phyloP scores from a whole-genome alignment of 1,284 basidiomycete species.

The Apiotrichum mycotoxinovorans region DNA sequence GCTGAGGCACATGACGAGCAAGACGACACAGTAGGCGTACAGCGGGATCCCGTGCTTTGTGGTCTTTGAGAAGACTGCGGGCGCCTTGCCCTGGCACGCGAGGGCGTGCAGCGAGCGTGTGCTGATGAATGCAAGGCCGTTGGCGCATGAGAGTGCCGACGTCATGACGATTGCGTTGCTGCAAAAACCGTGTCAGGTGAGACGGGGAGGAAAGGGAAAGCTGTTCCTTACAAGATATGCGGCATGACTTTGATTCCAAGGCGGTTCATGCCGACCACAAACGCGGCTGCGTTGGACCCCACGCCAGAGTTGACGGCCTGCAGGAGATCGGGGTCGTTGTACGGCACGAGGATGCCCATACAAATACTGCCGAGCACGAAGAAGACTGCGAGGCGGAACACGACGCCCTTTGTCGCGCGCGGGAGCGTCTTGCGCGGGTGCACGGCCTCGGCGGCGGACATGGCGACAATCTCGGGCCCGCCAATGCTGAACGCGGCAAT shows the following conservation, averaged over 20 bases:
- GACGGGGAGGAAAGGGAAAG: conserved; percentile 1
- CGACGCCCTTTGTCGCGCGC: conserved; percentile 23
- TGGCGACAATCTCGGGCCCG: conserved; percentile 30
- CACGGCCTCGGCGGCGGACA: conserved; percentile 31
- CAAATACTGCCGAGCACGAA: conserved; percentile 63
- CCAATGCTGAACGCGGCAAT: conserved; percentile 35
- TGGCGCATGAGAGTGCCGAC: conserved; percentile 41
- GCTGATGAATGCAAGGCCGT: conserved; percentile 22
- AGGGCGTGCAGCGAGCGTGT: conserved; percentile 15
- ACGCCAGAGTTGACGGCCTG: conserved; percentile 8
- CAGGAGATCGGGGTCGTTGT: conserved; percentile 13
- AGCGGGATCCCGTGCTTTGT: conserved; percentile 18
- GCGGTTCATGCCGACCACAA: conserved; percentile 24
- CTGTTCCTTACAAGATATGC: conserved; percentile 32
- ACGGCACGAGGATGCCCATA: conserved; percentile 47
- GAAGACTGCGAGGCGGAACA: conserved; percentile 50
- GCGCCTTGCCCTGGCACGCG: conserved; percentile 16
- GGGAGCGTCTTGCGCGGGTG: conserved; percentile 57
- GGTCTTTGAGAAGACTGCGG: conserved; percentile 16
- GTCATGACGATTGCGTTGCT: conserved; percentile 36
- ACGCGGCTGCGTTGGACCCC: conserved; percentile 22
- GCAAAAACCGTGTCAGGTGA: conserved; percentile 10
- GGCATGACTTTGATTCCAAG: conserved; percentile 22
- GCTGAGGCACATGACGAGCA: conserved; percentile 13
- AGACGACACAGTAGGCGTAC: conserved; percentile 9